Base-by-base conservation (phyloP, 2,329 filamentous ascomycete species). In the Graphilbum fragrans region DNA sequence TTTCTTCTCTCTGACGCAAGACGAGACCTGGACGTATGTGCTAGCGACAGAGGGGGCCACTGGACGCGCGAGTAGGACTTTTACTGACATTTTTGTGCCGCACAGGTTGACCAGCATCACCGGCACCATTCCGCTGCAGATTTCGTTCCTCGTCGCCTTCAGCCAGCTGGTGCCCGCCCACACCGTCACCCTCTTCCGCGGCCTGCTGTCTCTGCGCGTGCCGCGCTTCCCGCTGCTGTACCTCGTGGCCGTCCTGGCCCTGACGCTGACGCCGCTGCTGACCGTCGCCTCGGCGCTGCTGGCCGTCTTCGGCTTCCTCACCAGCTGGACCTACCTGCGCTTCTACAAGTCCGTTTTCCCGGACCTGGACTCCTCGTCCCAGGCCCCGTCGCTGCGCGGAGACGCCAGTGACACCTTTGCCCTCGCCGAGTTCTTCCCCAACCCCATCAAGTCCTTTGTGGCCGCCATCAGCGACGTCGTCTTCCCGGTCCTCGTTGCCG, bases 91-190 rank as follows among this genome's bases (percentile, higher is more conserved):
- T 19, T n/a, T 29, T 9, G 27, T 23, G 20, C 51, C 54, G 44
- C 42, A 38, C 53, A 92, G 83, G 40, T 63, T 85, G 37, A 87
- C 83, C 36, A 81, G 84, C 48, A 85, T 96, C 55, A 85, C 84
- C 52, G 92, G 92, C 52, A 88, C 87, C 42, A 81, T 94, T 48
- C 80, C 88, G 16, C 70, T 95, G 44, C 90, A 95, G 61, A 87
- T 92, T 37, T 81, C 84, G 47, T 96, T 96, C 66, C 82, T 98
- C 47, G 86, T 96, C 53, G 86, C 90, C 41, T 94, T 96, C 64
- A 96, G 94, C 64, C 92, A 98, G 63, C 84, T 98, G 38, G 83
- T 96, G 29, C 92, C 92, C 19, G 88, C 94, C 47, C 92, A 98
- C 61, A 98, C 92, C 11, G 90, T 96, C 41, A 92, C 90, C 5